Conservation (phyloP, 495 filamentous ascomycete species). For the Podospora pseudocomata region DNA sequence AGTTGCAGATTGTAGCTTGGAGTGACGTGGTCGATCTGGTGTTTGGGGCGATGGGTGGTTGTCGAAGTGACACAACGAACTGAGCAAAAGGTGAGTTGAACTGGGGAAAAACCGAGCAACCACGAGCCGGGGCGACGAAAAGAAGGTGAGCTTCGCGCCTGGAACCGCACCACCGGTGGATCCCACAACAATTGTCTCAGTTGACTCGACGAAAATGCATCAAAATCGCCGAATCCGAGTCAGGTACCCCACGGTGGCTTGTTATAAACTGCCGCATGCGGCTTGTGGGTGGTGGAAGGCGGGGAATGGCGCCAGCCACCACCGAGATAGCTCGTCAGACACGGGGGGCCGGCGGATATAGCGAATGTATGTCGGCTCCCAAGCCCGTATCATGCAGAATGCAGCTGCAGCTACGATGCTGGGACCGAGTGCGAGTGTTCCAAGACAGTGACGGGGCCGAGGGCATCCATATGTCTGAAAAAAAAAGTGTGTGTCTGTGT, state of each 20-base stretch:
- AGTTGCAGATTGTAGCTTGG: not conserved
- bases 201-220: too few relatives aligned
- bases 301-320: not conserved
- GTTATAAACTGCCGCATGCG: not conserved
- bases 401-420: not conserved
- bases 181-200: too few relatives aligned
- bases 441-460: not conserved
- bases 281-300: not conserved
- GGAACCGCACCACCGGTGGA: too few relatives aligned
- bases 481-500: too few relatives aligned
- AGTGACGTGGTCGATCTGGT: not conserved
- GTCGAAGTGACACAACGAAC: too few relatives aligned
- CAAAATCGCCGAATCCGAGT: not conserved
- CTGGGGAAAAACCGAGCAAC: too few relatives aligned
- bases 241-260: not conserved
- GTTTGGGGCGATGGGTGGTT: too few relatives aligned
- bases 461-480: not conserved
- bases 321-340: not conserved
- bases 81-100: not conserved
- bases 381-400: not conserved
- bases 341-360: not conserved
- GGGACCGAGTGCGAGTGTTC: not conserved
- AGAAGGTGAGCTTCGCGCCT: too few relatives aligned
- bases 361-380: not conserved
- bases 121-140: too few relatives aligned